Evolutionary conservation across 345 rosid genomes (phyloP).

Genomic region (Lagerstroemia speciosa): DNA sequence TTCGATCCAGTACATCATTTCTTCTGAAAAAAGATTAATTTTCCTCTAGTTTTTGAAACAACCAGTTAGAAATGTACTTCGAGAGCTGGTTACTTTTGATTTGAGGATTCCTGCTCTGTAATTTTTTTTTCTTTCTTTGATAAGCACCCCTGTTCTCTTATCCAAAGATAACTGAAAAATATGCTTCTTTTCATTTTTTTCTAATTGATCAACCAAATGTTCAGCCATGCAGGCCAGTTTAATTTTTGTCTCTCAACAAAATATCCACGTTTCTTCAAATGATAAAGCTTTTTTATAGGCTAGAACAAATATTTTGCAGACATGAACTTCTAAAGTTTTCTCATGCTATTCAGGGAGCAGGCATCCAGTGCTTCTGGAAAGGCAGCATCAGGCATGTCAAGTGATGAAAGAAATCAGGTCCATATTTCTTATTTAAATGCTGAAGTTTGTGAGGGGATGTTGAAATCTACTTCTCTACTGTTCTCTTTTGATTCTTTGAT

Average conservation of each 20-base stretch:
- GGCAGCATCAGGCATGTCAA: conserved; percentile 93
- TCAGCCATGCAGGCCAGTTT: neutral
- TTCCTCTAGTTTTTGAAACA: neutral
- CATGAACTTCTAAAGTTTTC: neutral
- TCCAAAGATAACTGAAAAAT: neutral
- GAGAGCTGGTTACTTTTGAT: too few relatives aligned
- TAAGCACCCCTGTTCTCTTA: neutral
- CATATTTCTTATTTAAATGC: neutral
- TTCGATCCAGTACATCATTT: neutral
- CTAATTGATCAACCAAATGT: neutral
- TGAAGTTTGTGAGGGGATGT: neutral
- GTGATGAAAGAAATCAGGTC: conserved; percentile 97
- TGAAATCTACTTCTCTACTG: neutral
- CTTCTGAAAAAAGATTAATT: neutral
- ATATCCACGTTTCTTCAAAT: neutral
- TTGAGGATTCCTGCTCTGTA: too few relatives aligned
- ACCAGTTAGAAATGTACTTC: too few relatives aligned
- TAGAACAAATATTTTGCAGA: neutral
- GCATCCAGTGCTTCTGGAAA: conserved; percentile 90
- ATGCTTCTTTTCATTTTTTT: neutral
- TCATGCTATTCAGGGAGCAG: conserved; percentile 54
- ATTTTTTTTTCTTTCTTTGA: too few relatives aligned
- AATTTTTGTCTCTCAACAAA: neutral
- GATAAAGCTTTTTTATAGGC: neutral
- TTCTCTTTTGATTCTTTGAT: neutral